Evolutionary conservation across 192 early-diverging fungal species (phyloP).

Genomic region (Backusella psychrophila): DNA sequence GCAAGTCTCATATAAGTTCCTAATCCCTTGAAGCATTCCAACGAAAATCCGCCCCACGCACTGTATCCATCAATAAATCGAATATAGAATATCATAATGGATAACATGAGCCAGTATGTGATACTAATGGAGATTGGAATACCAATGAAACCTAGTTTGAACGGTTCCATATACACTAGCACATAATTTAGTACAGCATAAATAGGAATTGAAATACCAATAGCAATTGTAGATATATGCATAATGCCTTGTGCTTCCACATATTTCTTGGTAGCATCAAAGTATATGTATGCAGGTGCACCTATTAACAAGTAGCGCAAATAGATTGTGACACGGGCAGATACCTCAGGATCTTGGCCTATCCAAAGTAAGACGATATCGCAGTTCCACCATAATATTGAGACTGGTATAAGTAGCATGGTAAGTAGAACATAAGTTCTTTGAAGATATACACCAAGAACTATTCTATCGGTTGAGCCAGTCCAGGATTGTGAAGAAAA

Average conservation of each 20-base stretch:
- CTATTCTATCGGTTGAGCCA: conserved; percentile 55
- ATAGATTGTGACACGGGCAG: conserved; percentile 61
- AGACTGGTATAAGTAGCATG: conserved; percentile 69
- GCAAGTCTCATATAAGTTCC: conserved; percentile 62
- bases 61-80: conserved; percentile 53
- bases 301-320: conserved; percentile 66
- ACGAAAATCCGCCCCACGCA: conserved; percentile 86
- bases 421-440: conserved; percentile 79
- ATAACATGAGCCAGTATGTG: conserved; percentile 71
- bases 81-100: conserved; percentile 65
- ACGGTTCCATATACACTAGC: conserved; percentile 70
- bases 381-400: conserved; percentile 65
- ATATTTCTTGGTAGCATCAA: conserved; percentile 84
- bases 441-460: conserved; percentile 73
- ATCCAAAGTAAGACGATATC: conserved; percentile 64
- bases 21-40: conserved; percentile 59
- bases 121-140: conserved; percentile 77
- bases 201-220: conserved; percentile 65
- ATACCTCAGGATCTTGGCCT: conserved; percentile 71
- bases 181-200: conserved; percentile 76
- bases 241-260: conserved; percentile 90
- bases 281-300: conserved; percentile 69
- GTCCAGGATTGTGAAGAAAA: conserved; percentile 73
- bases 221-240: conserved; percentile 74
- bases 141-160: conserved; percentile 76